phyloP scores from a whole-genome alignment of 306 rosid genomes.

The Citrullus colocynthis region DNA sequence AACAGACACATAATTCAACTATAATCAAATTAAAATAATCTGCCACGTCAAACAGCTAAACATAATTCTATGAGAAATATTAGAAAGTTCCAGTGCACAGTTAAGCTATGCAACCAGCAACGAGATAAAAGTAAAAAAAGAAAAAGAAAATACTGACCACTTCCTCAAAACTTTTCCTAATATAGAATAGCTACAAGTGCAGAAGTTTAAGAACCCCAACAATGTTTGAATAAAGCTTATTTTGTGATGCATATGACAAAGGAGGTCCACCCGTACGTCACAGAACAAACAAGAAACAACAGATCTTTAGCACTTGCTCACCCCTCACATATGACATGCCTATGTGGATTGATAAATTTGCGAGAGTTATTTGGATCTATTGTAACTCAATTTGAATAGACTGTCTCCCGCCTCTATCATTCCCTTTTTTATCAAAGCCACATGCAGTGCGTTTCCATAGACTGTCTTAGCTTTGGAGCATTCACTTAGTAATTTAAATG shows the following conservation, averaged over 20 bases:
- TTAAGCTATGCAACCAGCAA: not conserved
- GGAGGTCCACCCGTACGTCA: not conserved
- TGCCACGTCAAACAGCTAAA: not conserved
- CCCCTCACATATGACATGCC: too few relatives aligned
- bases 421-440: not conserved
- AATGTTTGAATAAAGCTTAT: not conserved
- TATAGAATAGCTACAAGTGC: not conserved
- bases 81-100: not conserved
- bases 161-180: not conserved
- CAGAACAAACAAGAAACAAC: not conserved
- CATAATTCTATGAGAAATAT: not conserved
- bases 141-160: not conserved
- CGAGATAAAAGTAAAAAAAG: not conserved
- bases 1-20: not conserved
- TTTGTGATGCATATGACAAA: not conserved
- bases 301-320: too few relatives aligned
- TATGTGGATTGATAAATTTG: not conserved
- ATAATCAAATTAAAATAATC: not conserved
- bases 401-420: not conserved
- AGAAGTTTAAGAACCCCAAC: not conserved
- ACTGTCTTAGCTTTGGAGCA: not conserved
- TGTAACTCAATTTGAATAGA: not conserved
- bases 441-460: not conserved
- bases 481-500: not conserved
- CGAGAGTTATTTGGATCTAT: not conserved